A percentile compares a stretch with the other conserved stretches of the same genome.
Conservation (phyloP, 441 rosid genomes). For the Erysimum cheiri region DNA sequence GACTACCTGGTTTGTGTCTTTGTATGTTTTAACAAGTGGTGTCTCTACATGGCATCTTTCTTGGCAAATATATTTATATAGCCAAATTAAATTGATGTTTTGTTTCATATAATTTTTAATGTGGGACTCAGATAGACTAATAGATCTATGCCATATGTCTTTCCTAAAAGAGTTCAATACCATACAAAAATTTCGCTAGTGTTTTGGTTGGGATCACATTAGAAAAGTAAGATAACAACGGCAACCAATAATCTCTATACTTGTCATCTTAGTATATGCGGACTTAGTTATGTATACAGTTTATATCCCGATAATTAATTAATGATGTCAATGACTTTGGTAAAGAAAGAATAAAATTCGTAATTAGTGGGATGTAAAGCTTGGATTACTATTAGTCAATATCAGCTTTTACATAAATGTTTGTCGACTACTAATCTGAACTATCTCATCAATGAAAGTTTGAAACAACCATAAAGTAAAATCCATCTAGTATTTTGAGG, state of each 20-base stretch:
- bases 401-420: constrained; percentile 15
- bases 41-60: background rate
- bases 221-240: constrained; percentile 11
- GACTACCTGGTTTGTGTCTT: too few species aligned
- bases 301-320: background rate
- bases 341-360: constrained; percentile 20
- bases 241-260: constrained; percentile 7
- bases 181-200: background rate
- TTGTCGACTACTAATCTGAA: constrained; percentile 7
- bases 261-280: constrained; percentile 27
- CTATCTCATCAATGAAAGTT: background rate
- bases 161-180: background rate
- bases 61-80: background rate
- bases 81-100: background rate
- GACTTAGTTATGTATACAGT: background rate
- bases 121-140: background rate
- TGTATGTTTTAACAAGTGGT: constrained; percentile 7
- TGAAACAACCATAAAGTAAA: background rate
- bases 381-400: background rate
- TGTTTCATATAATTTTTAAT: background rate
- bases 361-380: constrained; percentile 30
- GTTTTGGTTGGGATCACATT: constrained; percentile 9
- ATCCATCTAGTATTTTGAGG: background rate
- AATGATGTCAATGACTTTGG: constrained; percentile 26
- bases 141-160: background rate